Percentiles rank a stretch among this genome's conserved stretches.
These are phyloP conservation scores for Neckera pumila DNA, from an alignment of 225 moss, liverwort and hornwort genomes.

Conservation along the genomic window DNA sequence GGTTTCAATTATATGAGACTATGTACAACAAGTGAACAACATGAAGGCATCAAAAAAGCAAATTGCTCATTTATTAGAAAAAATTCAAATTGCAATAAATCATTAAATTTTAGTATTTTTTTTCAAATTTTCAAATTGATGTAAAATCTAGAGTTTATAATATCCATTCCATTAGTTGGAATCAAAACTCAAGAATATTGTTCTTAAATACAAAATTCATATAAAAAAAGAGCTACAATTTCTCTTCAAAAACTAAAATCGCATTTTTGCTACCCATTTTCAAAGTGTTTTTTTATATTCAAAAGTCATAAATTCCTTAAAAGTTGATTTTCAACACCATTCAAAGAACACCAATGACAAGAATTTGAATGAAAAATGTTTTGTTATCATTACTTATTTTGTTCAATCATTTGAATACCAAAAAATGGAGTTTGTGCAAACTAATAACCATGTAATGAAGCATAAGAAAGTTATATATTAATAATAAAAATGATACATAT, in stretches of 20 bases:
- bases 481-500: neutral
- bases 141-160: neutral
- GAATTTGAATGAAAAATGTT: neutral
- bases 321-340: neutral
- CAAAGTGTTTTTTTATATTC: neutral
- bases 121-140: neutral
- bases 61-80: neutral
- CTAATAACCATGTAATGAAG: neutral
- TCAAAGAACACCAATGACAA: neutral
- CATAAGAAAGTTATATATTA: neutral
- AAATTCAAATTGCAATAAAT: neutral
- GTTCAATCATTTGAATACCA: rapidly evolving
- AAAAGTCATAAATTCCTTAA: neutral
- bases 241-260: neutral
- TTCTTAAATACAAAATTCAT: neutral
- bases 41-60: neutral
- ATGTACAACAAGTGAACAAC: neutral
- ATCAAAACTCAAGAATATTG: neutral
- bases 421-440: neutral
- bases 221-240: neutral
- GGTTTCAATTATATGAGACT: neutral
- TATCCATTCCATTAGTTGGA: neutral
- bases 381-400: neutral
- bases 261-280: neutral
- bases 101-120: neutral